Conservation (phyloP, 1,284 basidiomycete species). For the Rhizoctonia solani region DNA sequence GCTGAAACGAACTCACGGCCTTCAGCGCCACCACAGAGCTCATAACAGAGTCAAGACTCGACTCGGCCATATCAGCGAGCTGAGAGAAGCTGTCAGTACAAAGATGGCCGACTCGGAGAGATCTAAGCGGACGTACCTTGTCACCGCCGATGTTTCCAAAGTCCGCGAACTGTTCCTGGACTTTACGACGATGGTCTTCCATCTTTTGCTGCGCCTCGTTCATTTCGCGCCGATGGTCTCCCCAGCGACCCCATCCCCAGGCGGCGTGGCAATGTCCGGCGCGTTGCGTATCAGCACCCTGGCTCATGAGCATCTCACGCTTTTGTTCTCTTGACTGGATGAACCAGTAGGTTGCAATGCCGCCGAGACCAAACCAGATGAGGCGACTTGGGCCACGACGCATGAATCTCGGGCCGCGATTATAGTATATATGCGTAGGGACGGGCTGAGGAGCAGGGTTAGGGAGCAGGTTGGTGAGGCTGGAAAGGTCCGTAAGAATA, state of each 20-base stretch:
- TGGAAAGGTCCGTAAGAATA: slow-evolving; percentile 17
- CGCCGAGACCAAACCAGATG: slow-evolving; percentile 28
- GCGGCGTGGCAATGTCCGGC: background rate
- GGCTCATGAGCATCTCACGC: slow-evolving; percentile 4
- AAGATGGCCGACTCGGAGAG: background rate
- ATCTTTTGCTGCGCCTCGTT: slow-evolving; percentile 18
- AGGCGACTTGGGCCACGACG: slow-evolving; percentile 14
- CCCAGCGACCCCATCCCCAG: slow-evolving; percentile 18
- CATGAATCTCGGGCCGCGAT: background rate
- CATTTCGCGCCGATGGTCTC: slow-evolving; percentile 22
- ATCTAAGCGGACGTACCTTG: background rate
- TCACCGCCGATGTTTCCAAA: slow-evolving; percentile 9
- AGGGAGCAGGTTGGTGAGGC: background rate
- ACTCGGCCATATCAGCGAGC: slow-evolving; percentile 25
- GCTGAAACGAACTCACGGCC: background rate
- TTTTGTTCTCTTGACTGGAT: slow-evolving; percentile 10
- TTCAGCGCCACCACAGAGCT: slow-evolving; percentile 27
- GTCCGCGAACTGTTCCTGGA: background rate
- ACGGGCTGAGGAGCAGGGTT: too few species aligned
- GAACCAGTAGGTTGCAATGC: slow-evolving; percentile 26
- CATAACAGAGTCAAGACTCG: slow-evolving; percentile 28
- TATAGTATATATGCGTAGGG: slow-evolving; percentile 20
- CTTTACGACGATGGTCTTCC: slow-evolving; percentile 16
- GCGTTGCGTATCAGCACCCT: background rate
- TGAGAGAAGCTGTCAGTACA: background rate